Base-by-base conservation (phyloP, 257 asterid species). In the Galeopsis tetrahit region DNA sequence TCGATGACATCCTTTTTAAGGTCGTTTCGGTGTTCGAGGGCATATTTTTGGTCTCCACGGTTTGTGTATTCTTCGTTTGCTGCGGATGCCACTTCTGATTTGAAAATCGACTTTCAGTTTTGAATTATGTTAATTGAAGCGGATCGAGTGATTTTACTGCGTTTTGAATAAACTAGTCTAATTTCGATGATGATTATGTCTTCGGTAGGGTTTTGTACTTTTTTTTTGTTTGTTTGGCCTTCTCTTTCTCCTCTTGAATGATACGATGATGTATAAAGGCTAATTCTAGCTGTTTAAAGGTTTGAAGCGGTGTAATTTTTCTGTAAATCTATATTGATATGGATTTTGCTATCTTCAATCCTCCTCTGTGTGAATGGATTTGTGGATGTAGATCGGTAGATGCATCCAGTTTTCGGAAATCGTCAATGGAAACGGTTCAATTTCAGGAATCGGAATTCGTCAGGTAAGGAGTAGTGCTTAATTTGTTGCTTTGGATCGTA, bases 41-140 rank as follows among this genome's bases (percentile, higher is more conserved):
- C 13, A 65, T 88, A 10, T 78, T 78, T 55, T 66, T 92, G 67
- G 88, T 86, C 44, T 81, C 87, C 6, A 74, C 84, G 31, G 85
- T 92, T 61, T 80, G 86, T 63, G 71, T 82, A 77, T 90, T 88
- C 88, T 92, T 81, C 88, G 81, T 92, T 34, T 90, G 87, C 38
- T 88, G 94, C 81, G 96, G 98, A 15, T 85, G 96, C 78, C 92
- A 88, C 63, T 71, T 90, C 79, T 92, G 92, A 89, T 66, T 15
- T 67, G 36, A 53, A 9, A 36, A 56, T 15, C 7, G 8, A 11
- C 28, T 68, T 58, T 10, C 55, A 39, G 1, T 42, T 48, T 59
- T 70, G 28, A 40, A 32, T 66, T 10, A 11, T 17, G 39, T 34
- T 68, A 44, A 78, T 58, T 32, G 35, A 36, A 52, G 66, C 52